Conservation (phyloP, 805 yeast species). For the Pichia ethanolica region DNA sequence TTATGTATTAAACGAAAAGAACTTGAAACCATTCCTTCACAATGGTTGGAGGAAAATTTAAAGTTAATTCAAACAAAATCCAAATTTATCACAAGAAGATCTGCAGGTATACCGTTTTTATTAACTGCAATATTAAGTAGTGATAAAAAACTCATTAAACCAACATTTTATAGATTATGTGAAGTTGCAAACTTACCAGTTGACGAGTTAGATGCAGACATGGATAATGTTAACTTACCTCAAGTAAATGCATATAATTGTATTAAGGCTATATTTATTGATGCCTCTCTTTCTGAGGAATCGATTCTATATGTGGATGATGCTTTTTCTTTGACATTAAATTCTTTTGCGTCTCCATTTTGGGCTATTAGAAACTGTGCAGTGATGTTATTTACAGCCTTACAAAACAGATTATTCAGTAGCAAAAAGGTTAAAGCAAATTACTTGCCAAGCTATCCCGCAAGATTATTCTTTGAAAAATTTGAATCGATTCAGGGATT, state of each 20-base stretch:
- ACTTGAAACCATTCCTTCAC: constrained; percentile 31
- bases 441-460: constrained; percentile 20
- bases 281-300: constrained; percentile 51
- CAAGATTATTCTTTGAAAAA: constrained; percentile 64
- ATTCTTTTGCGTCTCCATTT: constrained; percentile 52
- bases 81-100: constrained; percentile 76
- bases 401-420: constrained; percentile 77
- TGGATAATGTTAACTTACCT: constrained; percentile 62
- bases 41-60: constrained; percentile 58
- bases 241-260: constrained; percentile 94
- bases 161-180: constrained; percentile 46
- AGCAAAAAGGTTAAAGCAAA: constrained; percentile 33
- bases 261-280: constrained; percentile 65
- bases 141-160: constrained; percentile 33
- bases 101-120: constrained; percentile 85
- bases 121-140: constrained; percentile 69
- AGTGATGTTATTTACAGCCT: constrained; percentile 82
- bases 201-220: constrained; percentile 22
- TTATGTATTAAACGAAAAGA: constrained; percentile 37
- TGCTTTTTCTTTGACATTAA: constrained; percentile 54
- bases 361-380: constrained; percentile 94
- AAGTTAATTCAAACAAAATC: constrained; percentile 36
- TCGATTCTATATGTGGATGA: constrained; percentile 46
- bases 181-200: constrained; percentile 48
- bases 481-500: constrained; percentile 46